phyloP scores from a whole-genome alignment of 2,329 filamentous ascomycete genomes.

The Triangularia setosa region DNA sequence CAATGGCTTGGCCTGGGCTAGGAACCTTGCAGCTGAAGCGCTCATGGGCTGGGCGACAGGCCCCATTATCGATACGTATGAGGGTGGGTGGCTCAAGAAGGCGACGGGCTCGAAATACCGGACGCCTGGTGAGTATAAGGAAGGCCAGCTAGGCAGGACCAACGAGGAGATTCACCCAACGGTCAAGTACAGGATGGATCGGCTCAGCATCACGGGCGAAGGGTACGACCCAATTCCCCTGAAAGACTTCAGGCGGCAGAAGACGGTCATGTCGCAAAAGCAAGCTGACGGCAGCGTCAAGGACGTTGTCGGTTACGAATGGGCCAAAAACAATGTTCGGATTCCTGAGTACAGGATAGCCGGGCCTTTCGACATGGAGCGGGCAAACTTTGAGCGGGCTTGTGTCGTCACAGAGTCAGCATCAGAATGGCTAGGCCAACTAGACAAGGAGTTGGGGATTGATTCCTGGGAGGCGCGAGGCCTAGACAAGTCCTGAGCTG shows the following conservation, averaged over 20 bases:
- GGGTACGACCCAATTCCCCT: conserved; percentile 3
- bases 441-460: conserved; percentile 8
- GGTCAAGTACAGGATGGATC: conserved; percentile 4
- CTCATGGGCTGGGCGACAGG: conserved; percentile 8
- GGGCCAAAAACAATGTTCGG: conserved; percentile 6
- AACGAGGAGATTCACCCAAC: conserved; percentile 9
- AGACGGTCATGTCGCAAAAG: neutral
- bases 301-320: conserved; percentile 1
- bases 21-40: conserved; percentile 3
- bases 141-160: conserved; percentile 1
- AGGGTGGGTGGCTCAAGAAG: neutral
- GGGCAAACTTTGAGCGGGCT: neutral
- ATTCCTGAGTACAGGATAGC: conserved; percentile 12
- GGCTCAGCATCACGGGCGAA: neutral
- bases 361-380: neutral
- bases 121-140: conserved; percentile 8
- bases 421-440: neutral
- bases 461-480: neutral
- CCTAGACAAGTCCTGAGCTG: neutral
- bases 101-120: conserved; percentile 5
- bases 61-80: conserved; percentile 8
- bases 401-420: conserved; percentile 3
- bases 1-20: neutral
- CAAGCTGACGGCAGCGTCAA: neutral
- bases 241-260: conserved; percentile 1